A percentile compares a stretch with the other conserved stretches of the same genome.
phyloP scores from a whole-genome alignment of 768 basidiomycete genomes.

The Peribolospora kevripleyi region DNA sequence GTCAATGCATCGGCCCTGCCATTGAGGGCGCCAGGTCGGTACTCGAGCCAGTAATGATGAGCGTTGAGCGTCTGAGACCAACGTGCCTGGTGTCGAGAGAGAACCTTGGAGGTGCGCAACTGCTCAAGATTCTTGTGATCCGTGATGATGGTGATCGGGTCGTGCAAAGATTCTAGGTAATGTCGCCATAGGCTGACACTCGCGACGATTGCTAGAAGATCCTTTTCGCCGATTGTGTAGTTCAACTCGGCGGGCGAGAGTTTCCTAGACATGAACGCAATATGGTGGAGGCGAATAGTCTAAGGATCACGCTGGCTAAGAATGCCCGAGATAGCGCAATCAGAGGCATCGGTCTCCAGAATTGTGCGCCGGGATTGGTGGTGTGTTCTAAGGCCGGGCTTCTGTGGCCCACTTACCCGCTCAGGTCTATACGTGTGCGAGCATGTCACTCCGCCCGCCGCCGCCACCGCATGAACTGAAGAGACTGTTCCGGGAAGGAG shows the following conservation, averaged over 20 bases:
- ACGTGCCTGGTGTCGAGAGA: slow-evolving; percentile 24
- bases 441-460: no score
- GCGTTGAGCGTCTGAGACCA: slow-evolving; percentile 23
- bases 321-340: slow-evolving; percentile 15
- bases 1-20: slow-evolving; percentile 2
- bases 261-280: slow-evolving; percentile 20
- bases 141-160: slow-evolving; percentile 14
- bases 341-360: slow-evolving; percentile 16
- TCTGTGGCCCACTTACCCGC: no score
- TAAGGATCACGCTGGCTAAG: slow-evolving; percentile 17
- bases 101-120: slow-evolving; percentile 22
- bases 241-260: slow-evolving; percentile 21
- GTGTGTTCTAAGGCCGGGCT: slow-evolving; percentile 6
- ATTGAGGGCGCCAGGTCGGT: slow-evolving; percentile 12
- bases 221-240: slow-evolving; percentile 30
- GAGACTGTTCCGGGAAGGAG: no score
- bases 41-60: slow-evolving; percentile 19
- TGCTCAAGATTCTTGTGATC: slow-evolving; percentile 11
- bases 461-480: no score
- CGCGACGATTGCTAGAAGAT: slow-evolving; percentile 28
- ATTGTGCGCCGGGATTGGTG: background rate
- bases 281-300: slow-evolving; percentile 9
- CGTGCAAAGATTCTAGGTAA: slow-evolving; percentile 17
- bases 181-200: slow-evolving; percentile 17
- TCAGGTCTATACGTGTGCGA: no score